Conservation (phyloP, 2,329 filamentous ascomycete species). For the Pezicula rhizophila region DNA sequence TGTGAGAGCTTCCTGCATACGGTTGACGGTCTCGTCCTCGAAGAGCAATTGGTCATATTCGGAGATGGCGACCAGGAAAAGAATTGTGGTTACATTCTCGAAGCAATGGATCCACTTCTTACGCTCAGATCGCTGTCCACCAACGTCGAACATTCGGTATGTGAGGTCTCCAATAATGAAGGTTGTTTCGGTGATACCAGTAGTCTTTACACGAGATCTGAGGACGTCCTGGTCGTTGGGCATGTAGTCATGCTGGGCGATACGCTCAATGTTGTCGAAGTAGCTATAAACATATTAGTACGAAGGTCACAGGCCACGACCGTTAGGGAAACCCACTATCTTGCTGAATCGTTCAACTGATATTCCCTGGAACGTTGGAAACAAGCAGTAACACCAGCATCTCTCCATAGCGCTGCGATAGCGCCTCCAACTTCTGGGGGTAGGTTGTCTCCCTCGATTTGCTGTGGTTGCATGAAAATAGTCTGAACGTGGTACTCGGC, state of each 20-base stretch:
- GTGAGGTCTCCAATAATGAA: constrained; percentile 90
- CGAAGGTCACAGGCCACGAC: not conserved
- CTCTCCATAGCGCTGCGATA: constrained; percentile 78
- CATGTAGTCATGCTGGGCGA: constrained; percentile 72
- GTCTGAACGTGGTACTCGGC: constrained; percentile 29
- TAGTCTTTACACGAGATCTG: constrained; percentile 84
- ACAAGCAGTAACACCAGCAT: constrained; percentile 79
- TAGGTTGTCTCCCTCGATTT: constrained; percentile 79
- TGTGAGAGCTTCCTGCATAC: constrained; percentile 85
- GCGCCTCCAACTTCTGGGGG: constrained; percentile 73
- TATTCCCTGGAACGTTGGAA: constrained; percentile 83
- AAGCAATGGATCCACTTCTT: constrained; percentile 81
- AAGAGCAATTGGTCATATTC: constrained; percentile 96
- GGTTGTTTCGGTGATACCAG: constrained; percentile 91
- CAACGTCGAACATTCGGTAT: constrained; percentile 86
- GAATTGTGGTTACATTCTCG: constrained; percentile 75
- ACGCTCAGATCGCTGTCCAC: constrained; percentile 67
- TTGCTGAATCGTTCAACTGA: constrained; percentile 89
- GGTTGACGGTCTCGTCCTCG: constrained; percentile 93
- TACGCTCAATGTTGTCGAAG: constrained; percentile 70
- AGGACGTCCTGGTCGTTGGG: constrained; percentile 93
- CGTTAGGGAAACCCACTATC: constrained; percentile 63
- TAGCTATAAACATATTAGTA: constrained; percentile 47
- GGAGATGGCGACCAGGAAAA: constrained; percentile 93
- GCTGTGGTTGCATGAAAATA: constrained; percentile 32